Base-by-base conservation (phyloP, 2,329 filamentous ascomycete species). In the Mycosphaerella sp. region DNA sequence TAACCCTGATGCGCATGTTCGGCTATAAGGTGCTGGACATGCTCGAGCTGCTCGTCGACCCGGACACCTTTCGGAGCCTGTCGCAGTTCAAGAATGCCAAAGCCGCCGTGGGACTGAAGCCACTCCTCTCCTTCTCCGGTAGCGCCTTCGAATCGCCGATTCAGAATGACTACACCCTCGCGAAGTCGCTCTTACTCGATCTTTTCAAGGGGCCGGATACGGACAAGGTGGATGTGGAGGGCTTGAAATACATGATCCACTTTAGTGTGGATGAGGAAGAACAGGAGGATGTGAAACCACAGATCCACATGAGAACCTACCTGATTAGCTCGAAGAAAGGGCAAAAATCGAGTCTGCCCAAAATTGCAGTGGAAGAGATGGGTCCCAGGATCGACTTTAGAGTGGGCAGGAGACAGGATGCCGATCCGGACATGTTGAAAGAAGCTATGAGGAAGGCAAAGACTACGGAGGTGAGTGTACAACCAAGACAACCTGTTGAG, bases 351-450 rank as follows among this genome's bases (percentile, higher is more conserved):
- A 89, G 89, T 6, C 75, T 97, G 40, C 93, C 93, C 6, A 82
- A 89, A 49, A 87, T 98, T 14, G 91, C 97, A 69, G 79, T 97
- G 51, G 89, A 95, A 70, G 90, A 96, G 74, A 94, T 96, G 75
- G 91, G 93, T 0, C 93, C 93, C 4, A 81, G 91, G 58, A 89
- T 97, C 73, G 89, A 96, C 73, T 90, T 96, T 70, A 82, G 86
- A 58, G 77, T 96, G 48, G 90, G 93, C 18, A 83, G 93, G 61
- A 75, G 85, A 59, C 82, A 82, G 66, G 85, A 93, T 70, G 82
- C 91, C 1, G 89, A 95, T 61, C 78, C 82, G 63, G 79, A 79
- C 10, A 80, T 87, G 72, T 79, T 86, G 78, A 97, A 95, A 80
- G 87, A 91, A 71, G 89, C 91, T 14, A 79, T 96, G 80, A 88